Base-by-base conservation (phyloP, 1,139 yeast genomes). In the Chernovozyma aurita region DNA sequence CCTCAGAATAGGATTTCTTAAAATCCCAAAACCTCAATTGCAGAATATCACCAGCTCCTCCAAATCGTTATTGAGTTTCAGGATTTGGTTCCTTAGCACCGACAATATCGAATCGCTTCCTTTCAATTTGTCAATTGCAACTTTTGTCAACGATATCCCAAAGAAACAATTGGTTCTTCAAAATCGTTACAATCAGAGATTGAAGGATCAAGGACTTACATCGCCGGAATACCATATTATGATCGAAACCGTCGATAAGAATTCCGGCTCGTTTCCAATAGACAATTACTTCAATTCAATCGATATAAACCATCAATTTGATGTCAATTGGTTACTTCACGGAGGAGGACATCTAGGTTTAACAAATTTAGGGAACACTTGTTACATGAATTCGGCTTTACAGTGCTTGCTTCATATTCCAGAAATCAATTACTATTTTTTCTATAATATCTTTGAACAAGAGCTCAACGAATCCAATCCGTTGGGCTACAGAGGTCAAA, bases 311-410 rank as follows among this genome's bases (percentile, higher is more conserved):
- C 43, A 52, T 14, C 46, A 46, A 28, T 52, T 48, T 37, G 52
- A 53, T 27, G 24, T 47, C 9, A 46, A 46, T 30, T 24, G 33
- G 13, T 31, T 44, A 38, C 13, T 46, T 41, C 33, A 21, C 13
- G 42, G 47, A 15, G 66, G 70, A 15, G 76, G 74, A 2, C 48
- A 61, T 35, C 46, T 63, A 32, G 98, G 98, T 0, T 63, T 92
- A 35, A 70, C 73, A 31, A 92, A 92, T 53, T 64, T 92, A 45
- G 98, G 98, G 5, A 92, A 92, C 53, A 85, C 96, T 0, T 92
- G 98, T 56, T 92, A 88, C 56, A 92, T 92, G 97, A 92, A 92
- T 59, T 86, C 96, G 13, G 97, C 97, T 0, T 64, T 92, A 37
- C 98, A 92, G 55, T 92, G 97, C 53, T 63, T 92, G 34, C 73